Evolutionary conservation across 2,329 filamentous ascomycete genomes (phyloP).

Genomic region (Botrytis fabae): DNA sequence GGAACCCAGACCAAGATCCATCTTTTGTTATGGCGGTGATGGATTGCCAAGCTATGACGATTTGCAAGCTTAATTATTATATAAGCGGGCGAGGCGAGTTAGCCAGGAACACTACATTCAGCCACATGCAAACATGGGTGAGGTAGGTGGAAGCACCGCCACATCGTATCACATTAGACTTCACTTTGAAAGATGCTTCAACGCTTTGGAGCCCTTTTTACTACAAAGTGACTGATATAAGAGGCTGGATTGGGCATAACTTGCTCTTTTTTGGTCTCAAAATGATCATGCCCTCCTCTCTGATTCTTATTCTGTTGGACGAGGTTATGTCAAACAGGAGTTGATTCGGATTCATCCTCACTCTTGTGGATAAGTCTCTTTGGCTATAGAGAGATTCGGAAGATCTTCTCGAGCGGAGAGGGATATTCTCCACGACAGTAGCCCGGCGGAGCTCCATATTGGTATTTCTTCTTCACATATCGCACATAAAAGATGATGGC

Average conservation of each 20-base stretch:
- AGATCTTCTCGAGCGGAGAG: neutral
- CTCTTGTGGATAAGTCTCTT: neutral
- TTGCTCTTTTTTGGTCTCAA: neutral
- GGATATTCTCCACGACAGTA: neutral
- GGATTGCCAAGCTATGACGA: slow-evolving; percentile 16
- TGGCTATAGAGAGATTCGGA: too few relatives aligned
- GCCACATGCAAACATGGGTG: neutral
- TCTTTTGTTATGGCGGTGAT: slow-evolving; percentile 3
- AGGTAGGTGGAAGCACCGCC: neutral
- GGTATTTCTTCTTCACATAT: neutral
- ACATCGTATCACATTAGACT: neutral
- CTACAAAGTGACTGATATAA: too few relatives aligned
- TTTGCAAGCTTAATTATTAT: neutral
- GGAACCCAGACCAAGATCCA: slow-evolving; percentile 2
- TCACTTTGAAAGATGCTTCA: neutral
- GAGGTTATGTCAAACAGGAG: neutral
- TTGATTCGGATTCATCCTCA: neutral
- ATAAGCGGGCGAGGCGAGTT: neutral
- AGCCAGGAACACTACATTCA: neutral
- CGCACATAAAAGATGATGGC: neutral
- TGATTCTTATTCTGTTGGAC: neutral
- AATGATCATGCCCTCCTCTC: neutral
- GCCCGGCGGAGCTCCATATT: neutral
- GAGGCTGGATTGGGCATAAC: neutral
- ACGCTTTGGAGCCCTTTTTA: neutral